Base-by-base conservation (phyloP, 1,139 yeast genomes). In the Taphrina sp. region DNA sequence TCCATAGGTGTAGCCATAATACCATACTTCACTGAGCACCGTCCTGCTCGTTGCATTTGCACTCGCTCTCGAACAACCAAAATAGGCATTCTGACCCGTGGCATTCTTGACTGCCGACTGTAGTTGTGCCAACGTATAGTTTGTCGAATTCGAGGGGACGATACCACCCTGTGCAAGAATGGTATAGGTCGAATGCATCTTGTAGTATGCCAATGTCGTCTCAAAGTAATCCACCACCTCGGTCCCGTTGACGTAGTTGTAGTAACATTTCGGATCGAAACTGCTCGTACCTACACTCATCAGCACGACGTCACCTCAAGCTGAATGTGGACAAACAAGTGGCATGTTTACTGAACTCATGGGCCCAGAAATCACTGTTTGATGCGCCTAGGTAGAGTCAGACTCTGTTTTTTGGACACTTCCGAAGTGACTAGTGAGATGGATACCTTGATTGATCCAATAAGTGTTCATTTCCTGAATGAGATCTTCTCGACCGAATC, bases 341-440 rank as follows among this genome's bases (percentile, higher is more conserved):
- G 3, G 92, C 97, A 66, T 92, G 98, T 69, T 92, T 92, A 72
- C 90, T 90, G 75, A 80, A 92, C 70, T 92, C 98, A 68, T 92
- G 97, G 28, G 80, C 76, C 97, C 98, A 92, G 56, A 92, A 73
- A 19, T 77, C 71, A 60, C 81, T 86, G 67, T 89, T 39, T n/a
- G 44, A 96, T 59, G 77, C 67, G n/a, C n/a, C n/a, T n/a, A n/a
- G n/a, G n/a, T n/a, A n/a, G n/a, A n/a, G n/a, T n/a, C n/a, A n/a
- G n/a, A n/a, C n/a, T n/a, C n/a, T n/a, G n/a, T n/a, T n/a, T n/a
- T n/a, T n/a, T n/a, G n/a, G n/a, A n/a, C n/a, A n/a, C n/a, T n/a
- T n/a, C n/a, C n/a, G n/a, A n/a, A n/a, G n/a, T n/a, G n/a, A n/a
- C n/a, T n/a, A n/a, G n/a, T n/a, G n/a, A n/a, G n/a, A n/a, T n/a